Base-by-base conservation (phyloP, 176 grass and related monocot species). In the Carex kokanica region DNA sequence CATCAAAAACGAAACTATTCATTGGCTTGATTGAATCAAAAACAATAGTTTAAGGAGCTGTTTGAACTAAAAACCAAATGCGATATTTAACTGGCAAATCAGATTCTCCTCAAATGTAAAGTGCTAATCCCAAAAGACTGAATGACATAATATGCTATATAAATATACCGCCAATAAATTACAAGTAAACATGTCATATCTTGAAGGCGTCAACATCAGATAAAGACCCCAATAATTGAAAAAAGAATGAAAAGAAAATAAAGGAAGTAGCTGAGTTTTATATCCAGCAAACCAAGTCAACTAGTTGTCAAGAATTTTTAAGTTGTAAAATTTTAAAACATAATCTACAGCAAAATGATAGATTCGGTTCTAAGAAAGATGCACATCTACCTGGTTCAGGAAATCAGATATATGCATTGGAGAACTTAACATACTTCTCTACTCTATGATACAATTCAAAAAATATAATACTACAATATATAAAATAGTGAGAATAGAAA, bases 181-280 rank as follows among this genome's bases (percentile, higher is more conserved):
- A 49, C 47, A 73, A 72, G n/a, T 73, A 73, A 73, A 51, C 70
- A 49, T 74, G 24, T 25, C 20, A 74, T 51, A 74, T 74, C 13
- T 74, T 51, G 52, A 74, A 25, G 1, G 40, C 12, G 45, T 74
- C 70, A 52, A 45, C 8, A 72, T 72, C 68, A 75, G 14, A 54
- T 2, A 75, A 53, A 29, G 1, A 75, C 71, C 43, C n/a, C n/a
- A 27, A 74, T 25, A 74, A 24, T 14, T 1, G 20, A 74, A 74
- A 74, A 74, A 51, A 51, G 5, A 75, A 75, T 24, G n/a, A 21
- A 73, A n/a, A 73, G 23, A 49, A 58, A 23, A 73, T 21, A 12
- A 27, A 75, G 21, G 1, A 52, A 52, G 70, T 25, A 51, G 11
- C 43, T 13, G 18, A 74, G 45, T 21, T 43, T 27, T 74, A 25